phyloP scores from a whole-genome alignment of 2,329 filamentous ascomycete species.

The Graphiopsis chlorocephala region DNA sequence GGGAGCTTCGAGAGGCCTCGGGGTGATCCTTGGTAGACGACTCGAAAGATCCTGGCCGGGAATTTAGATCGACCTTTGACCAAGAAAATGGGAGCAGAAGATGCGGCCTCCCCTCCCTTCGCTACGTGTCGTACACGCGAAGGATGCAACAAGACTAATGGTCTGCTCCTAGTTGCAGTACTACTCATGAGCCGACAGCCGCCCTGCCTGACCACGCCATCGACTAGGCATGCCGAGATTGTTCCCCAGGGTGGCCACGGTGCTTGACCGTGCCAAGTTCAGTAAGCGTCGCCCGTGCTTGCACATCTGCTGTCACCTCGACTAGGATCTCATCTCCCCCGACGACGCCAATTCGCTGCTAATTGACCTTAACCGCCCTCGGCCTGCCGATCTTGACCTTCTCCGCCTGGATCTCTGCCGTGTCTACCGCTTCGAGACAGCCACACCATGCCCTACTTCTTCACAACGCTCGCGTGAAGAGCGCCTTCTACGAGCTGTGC shows the following conservation, averaged over 20 bases:
- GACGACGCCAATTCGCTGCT: neutral
- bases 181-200: neutral
- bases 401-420: neutral
- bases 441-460: neutral
- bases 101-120: neutral
- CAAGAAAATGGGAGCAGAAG: neutral
- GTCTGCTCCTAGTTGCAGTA: neutral
- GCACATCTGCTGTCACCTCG: neutral
- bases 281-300: neutral
- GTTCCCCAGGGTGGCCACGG: neutral
- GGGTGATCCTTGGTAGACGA: neutral
- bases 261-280: neutral
- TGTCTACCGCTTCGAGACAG: neutral
- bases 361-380: neutral
- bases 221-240: neutral
- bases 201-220: neutral
- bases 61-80: neutral
- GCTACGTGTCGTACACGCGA: neutral
- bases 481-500: neutral
- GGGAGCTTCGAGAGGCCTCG: neutral
- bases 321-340: conserved; percentile 2
- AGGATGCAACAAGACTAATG: conserved; percentile 1
- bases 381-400: neutral
- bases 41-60: neutral
- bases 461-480: neutral